Evolutionary conservation across 1,284 basidiomycete genomes (phyloP).

Genomic region (Xerocomus minutiporus): DNA sequence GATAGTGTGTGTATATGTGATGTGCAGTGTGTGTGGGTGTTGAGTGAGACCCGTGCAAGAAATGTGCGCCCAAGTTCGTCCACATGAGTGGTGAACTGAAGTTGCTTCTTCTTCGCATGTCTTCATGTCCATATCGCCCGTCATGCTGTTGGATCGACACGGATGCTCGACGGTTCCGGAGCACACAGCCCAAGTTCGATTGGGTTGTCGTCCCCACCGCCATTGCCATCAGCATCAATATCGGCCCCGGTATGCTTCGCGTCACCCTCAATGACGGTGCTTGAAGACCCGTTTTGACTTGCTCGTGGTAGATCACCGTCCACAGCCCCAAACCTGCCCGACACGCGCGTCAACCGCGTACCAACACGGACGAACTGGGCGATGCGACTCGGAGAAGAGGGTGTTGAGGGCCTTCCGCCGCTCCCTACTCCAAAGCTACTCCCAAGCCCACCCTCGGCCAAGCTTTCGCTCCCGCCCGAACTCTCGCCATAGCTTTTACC

Average conservation of each 20-base stretch:
- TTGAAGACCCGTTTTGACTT: constrained; percentile 10
- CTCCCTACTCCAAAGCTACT: not conserved
- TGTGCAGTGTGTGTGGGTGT: not conserved
- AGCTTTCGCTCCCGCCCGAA: not conserved
- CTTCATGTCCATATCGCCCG: not conserved
- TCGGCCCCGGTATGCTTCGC: not conserved
- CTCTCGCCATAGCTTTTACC: not conserved
- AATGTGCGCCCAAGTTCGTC: not conserved
- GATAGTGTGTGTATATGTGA: not conserved
- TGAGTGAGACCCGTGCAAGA: not conserved
- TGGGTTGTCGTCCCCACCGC: not conserved
- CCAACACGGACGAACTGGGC: not conserved
- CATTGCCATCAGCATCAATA: not conserved
- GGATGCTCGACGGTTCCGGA: not conserved
- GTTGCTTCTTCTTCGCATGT: not conserved
- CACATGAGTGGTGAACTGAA: too few relatives aligned
- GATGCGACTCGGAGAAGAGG: not conserved
- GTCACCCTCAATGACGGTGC: constrained; percentile 4
- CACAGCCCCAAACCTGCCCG: not conserved
- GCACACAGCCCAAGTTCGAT: constrained; percentile 14
- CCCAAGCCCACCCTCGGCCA: not conserved
- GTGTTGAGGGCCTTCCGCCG: not conserved
- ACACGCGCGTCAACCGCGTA: not conserved
- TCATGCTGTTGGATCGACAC: not conserved
- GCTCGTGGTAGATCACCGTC: not conserved